phyloP scores from a whole-genome alignment of 345 rosid species.

The Barbarea vulgaris region DNA sequence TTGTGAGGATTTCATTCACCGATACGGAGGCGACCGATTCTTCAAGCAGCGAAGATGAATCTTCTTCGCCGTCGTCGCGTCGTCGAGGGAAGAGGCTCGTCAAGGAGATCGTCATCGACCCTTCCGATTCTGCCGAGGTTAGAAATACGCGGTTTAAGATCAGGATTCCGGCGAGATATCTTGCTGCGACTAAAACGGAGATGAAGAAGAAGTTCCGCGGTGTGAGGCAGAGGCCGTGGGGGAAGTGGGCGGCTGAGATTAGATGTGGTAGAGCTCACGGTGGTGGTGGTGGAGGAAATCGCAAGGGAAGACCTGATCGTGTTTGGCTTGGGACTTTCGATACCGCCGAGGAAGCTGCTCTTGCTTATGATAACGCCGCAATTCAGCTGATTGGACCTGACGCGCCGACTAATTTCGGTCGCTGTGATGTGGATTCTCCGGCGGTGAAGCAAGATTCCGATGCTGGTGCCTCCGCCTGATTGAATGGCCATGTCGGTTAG shows the following conservation, averaged over 20 bases:
- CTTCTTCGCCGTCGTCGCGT: neutral
- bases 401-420: constrained; percentile 55
- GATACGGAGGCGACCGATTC: constrained; percentile 55
- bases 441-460: constrained; percentile 26
- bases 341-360: constrained; percentile 67
- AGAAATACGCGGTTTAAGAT: constrained; percentile 19
- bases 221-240: constrained; percentile 68
- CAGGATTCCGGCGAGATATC: constrained; percentile 22
- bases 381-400: constrained; percentile 50
- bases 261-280: constrained; percentile 40
- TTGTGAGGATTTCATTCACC: constrained; percentile 44
- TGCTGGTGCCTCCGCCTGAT: neutral
- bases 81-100: constrained; percentile 44
- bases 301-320: constrained; percentile 44
- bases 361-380: constrained; percentile 58
- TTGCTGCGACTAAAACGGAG: neutral
- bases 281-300: constrained; percentile 19
- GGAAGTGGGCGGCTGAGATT: constrained; percentile 72
- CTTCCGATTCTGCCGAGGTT: constrained; percentile 8
- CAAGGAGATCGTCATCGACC: constrained; percentile 40
- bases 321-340: constrained; percentile 63
- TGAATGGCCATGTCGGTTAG: neutral
- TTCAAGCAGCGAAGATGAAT: constrained; percentile 46
- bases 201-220: constrained; percentile 53
- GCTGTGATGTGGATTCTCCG: constrained; percentile 9